Evolutionary conservation across 176 grass and related monocot genomes (phyloP), one percentile per base, ranked within the genome.

Genomic region (Musa troglodytarum): DNA sequence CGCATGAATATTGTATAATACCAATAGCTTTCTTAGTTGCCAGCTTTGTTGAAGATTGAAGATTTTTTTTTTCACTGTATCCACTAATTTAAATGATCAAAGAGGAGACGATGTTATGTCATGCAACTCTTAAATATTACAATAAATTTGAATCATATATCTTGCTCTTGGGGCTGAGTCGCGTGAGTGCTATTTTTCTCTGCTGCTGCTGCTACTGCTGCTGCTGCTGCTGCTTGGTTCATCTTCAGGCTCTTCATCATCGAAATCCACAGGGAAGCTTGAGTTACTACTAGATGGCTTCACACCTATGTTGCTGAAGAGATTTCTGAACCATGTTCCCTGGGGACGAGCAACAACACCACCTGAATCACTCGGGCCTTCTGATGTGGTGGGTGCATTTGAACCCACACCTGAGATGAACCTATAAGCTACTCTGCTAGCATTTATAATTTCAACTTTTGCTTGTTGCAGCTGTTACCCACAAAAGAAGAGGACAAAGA

Each of bases 391-490:
- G 55, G 75, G 72, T 78, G 61, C 34, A 50, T 76, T 81, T 24
- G 84, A 83, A 1, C 81, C 55, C 26, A 78, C 28, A 52, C 84
- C 79, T 2, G 79, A 57, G 49, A 90, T 50, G 73, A 82, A 87
- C 74, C 78, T 82, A 57, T 79, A 80, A 24, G 88, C 82, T 17
- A 63, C 28, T 84, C 84, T 90, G 75, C 84, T 83, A 69, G 72
- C 88, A 65, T 74, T 84, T 64, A 84, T 9, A n/a, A 87, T 87
- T 68, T 87, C 84, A 28, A 57, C 84, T 84, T 87, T 90, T 2
- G 82, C 88, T 80, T 90, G 88, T 57, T 76, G 84, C 17, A 90
- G 63, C 88, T 87, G 84, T 43, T 43, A 65, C 34, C 50, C 79
- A 70, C 55, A 63, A 65, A 34, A 75, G 77, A 59, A 65, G 3